Evolutionary conservation across 306 rosid genomes (phyloP), one percentile per base, ranked within the genome.

Genomic region (Gleditsia sinensis): DNA sequence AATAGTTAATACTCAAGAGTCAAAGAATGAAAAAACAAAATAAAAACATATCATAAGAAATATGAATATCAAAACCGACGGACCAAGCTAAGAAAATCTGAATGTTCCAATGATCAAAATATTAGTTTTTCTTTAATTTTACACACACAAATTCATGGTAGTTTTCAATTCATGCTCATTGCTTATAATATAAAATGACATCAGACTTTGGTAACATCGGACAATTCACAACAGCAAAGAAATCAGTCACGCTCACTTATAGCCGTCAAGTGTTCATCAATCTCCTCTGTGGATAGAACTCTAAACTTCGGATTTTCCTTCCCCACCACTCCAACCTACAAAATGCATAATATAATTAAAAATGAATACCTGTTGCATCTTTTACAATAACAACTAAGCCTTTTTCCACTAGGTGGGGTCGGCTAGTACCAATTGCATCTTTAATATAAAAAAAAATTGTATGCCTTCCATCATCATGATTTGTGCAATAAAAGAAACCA

Each of bases 241-340:
- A 58, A 81, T 92, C 89, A 95, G 75, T 95, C 99, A 13, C 98
- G 96, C 86, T 95, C 99, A 17, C 99, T 95, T 42, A 95, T 95
- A 27, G 99, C 97, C 64, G 97, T 95, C 98, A 95, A 82, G 84
- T 95, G 98, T 83, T 95, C 99, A 37, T 95, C 99, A 61, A 95
- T 85, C 83, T 95, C 99, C 51, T 95, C 99, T 0, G 93, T 90
- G 17, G 93, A 78, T 83, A 95, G 63, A 72, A 90, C 96, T 83
- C 97, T 87, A 54, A 95, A 95, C 53, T 78, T 83, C 0, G 96
- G 98, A 66, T 81, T 88, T 7, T 84, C 99, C 81, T 77, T 74
- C 64, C 75, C 80, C 84, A 95, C 99, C 60, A 95, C 99, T 67
- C 99, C 99, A 56, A 95, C 99, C 99, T 95, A 55, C 33, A 85